phyloP scores from a whole-genome alignment of 164 flowering plant species.

The Dillenia suffruticosa region DNA sequence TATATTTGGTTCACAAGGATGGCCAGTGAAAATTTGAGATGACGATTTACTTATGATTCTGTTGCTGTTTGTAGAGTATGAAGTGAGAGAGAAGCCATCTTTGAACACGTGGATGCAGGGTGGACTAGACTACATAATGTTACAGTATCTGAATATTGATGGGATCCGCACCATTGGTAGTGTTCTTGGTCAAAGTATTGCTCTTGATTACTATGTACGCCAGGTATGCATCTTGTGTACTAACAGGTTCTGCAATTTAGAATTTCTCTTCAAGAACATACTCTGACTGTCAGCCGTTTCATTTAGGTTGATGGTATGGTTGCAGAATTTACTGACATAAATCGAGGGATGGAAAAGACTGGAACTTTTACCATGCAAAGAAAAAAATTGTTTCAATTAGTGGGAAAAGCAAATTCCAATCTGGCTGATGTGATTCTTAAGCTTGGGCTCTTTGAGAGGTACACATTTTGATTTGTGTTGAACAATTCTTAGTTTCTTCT shows the following conservation, averaged over 20 bases:
- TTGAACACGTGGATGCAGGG: constrained; percentile 88
- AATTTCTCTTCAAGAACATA: neutral
- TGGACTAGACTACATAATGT: constrained; percentile 80
- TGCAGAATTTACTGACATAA: constrained; percentile 94
- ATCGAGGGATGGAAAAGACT: constrained; percentile 91
- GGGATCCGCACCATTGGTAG: constrained; percentile 93
- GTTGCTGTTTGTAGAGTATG: constrained; percentile 51
- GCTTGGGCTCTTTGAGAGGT: constrained; percentile 98
- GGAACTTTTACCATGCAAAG: constrained; percentile 94
- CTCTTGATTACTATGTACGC: constrained; percentile 92
- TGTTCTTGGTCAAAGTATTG: constrained; percentile 98
- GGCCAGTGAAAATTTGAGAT: too few species aligned
- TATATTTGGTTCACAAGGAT: too few species aligned
- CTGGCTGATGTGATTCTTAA: constrained; percentile 94
- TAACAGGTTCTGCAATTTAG: neutral
- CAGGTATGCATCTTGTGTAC: constrained; percentile 45
- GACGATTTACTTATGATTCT: too few species aligned
- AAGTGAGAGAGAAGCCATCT: constrained; percentile 79
- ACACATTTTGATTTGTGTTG: constrained; percentile 2
- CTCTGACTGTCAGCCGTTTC: neutral
- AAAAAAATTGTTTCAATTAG: constrained; percentile 86
- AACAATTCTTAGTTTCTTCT: neutral
- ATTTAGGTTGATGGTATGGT: constrained; percentile 95
- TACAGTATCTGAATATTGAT: constrained; percentile 80
- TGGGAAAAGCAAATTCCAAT: constrained; percentile 94